Conservation (phyloP, 805 yeast species). For the Isabelozyma rhagii region DNA sequence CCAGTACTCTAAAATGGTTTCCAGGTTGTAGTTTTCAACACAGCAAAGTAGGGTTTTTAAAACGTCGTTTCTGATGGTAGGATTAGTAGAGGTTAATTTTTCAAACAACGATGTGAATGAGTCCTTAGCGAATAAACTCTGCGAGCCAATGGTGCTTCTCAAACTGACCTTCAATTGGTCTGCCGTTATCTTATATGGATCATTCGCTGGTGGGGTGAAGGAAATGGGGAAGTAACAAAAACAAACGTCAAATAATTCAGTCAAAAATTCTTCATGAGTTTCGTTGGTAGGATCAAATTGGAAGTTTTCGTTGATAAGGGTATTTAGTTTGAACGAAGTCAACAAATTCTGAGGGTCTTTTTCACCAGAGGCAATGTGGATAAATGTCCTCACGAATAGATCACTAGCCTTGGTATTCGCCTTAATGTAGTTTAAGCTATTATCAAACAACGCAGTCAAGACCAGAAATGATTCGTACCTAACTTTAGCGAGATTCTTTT, state of each 20-base stretch:
- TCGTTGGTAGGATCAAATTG: conserved; percentile 22
- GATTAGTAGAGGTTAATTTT: conserved; percentile 74
- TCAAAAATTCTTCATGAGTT: conserved; percentile 41
- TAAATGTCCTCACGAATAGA: conserved; percentile 51
- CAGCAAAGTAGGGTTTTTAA: conserved; percentile 59
- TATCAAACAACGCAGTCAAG: conserved; percentile 33
- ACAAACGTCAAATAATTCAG: conserved; percentile 79
- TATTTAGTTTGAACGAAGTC: conserved; percentile 59
- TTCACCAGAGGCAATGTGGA: conserved; percentile 77
- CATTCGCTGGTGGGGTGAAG: conserved; percentile 87
- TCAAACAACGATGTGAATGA: conserved; percentile 75
- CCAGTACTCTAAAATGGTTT: conserved; percentile 60
- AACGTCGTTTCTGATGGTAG: conserved; percentile 70
- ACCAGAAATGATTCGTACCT: conserved; percentile 59
- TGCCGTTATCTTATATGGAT: conserved; percentile 79
- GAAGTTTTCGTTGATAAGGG: conserved; percentile 40
- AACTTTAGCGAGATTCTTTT: conserved; percentile 56
- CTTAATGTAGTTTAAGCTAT: conserved; percentile 18
- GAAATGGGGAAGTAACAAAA: conserved; percentile 97
- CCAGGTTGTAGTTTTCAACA: conserved; percentile 47
- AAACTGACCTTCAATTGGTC: conserved; percentile 64
- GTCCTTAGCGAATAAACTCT: conserved; percentile 63
- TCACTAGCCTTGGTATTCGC: conserved; percentile 25
- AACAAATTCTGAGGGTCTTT: conserved; percentile 91
- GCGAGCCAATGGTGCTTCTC: conserved; percentile 60